Evolutionary conservation across 108 stramenopile species (phyloP).

Genomic region (Skeletonema potamos): DNA sequence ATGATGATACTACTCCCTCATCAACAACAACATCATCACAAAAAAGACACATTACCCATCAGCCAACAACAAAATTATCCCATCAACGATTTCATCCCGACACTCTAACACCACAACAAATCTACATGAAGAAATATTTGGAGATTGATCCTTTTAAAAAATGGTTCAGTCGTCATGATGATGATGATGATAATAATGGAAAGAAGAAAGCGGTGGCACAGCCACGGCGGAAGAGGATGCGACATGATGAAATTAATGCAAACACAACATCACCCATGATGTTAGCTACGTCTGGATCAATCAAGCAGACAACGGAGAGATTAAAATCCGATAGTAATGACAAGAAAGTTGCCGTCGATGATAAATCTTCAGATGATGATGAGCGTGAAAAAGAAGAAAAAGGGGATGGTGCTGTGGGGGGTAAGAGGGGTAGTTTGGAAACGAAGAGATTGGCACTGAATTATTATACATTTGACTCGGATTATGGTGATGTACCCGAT

Average conservation of each 20-base stretch:
- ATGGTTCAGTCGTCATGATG: slow-evolving; percentile 17
- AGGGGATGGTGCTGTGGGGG: too few species aligned
- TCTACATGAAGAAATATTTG: slow-evolving; percentile 8
- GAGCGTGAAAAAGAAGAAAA: background rate
- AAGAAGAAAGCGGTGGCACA: background rate
- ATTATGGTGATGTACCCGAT: background rate
- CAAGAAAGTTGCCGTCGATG: too few species aligned
- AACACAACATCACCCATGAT: background rate
- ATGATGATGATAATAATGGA: too few species aligned
- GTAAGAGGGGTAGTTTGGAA: background rate
- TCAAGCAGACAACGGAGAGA: background rate
- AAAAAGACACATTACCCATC: background rate
- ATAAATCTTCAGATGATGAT: too few species aligned
- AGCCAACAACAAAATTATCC: slow-evolving; percentile 4
- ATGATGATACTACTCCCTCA: slow-evolving; percentile 24
- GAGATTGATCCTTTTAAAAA: background rate
- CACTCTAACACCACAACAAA: slow-evolving; percentile 13
- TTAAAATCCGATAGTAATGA: background rate
- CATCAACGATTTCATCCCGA: slow-evolving; percentile 1
- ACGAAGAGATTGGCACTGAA: background rate
- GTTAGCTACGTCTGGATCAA: background rate
- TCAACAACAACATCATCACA: background rate
- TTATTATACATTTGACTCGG: background rate
- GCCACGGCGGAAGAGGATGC: background rate
- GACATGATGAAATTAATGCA: background rate